These are phyloP conservation scores for Xylaria sp. DNA, from an alignment of 2,329 filamentous ascomycete species.

Conservation along the genomic window DNA sequence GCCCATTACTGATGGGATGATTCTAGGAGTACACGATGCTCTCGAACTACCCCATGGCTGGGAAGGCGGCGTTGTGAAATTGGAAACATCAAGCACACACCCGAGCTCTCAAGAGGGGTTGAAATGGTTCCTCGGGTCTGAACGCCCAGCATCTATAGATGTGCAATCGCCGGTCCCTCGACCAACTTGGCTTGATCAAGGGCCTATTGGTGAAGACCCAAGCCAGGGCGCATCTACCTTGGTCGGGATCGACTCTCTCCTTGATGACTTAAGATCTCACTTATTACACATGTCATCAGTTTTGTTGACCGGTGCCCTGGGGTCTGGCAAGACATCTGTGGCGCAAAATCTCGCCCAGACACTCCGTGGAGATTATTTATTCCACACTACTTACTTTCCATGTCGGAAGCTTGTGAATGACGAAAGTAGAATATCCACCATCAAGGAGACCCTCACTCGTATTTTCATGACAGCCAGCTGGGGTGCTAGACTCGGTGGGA, in stretches of 20 bases:
- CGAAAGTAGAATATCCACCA: conserved; percentile 86
- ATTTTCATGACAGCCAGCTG: conserved; percentile 91
- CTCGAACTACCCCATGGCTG: conserved; percentile 70
- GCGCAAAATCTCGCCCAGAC: conserved; percentile 79
- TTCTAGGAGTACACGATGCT: conserved; percentile 70
- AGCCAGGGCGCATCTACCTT: conserved; percentile 66
- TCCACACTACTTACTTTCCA: conserved; percentile 85
- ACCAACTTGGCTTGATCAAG: conserved; percentile 65
- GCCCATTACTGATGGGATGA: conserved; percentile 87
- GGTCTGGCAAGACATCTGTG: conserved; percentile 88
- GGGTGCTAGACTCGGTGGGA: conserved; percentile 87
- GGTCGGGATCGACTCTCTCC: conserved; percentile 84
- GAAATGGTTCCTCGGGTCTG: conserved; percentile 81
- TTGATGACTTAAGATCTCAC: conserved; percentile 78
- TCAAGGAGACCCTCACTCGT: conserved; percentile 87
- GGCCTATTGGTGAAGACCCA: conserved; percentile 63
- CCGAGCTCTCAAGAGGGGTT: conserved; percentile 70
- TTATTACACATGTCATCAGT: conserved; percentile 89
- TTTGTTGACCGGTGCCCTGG: conserved; percentile 86
- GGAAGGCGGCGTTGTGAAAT: conserved; percentile 82
- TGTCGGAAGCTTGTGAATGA: conserved; percentile 90
- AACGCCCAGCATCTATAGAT: conserved; percentile 77
- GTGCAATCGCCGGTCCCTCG: conserved; percentile 78
- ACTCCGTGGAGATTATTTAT: conserved; percentile 77
- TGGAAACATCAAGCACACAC: conserved; percentile 49